Evolutionary conservation across 768 basidiomycete genomes (phyloP).

Genomic region (Mycena floridula): DNA sequence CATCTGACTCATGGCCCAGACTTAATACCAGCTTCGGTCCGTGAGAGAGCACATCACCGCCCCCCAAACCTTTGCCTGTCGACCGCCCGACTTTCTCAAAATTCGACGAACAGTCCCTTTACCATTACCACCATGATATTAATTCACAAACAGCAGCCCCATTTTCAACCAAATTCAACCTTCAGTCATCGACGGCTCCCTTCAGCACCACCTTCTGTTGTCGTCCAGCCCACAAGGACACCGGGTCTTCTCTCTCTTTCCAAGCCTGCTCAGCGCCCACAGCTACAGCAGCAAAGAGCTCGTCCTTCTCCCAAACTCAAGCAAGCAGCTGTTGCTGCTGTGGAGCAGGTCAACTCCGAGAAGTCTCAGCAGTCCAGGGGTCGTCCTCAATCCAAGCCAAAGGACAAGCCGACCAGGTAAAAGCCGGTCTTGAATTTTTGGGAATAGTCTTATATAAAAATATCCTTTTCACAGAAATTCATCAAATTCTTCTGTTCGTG

Average conservation of each 20-base stretch:
- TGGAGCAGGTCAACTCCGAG: constrained; percentile 19
- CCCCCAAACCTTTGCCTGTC: no score
- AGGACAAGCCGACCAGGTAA: constrained; percentile 42
- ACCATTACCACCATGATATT: constrained; percentile 45
- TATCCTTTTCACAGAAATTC: constrained; percentile 29
- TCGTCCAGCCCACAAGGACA: constrained; percentile 66
- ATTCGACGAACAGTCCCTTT: no score
- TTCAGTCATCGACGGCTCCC: constrained; percentile 56
- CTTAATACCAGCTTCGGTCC: no score
- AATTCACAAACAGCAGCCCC: constrained; percentile 39
- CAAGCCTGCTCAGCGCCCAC: constrained; percentile 40
- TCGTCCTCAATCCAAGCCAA: constrained; percentile 27
- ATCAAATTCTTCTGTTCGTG: constrained; percentile 35
- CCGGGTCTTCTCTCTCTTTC: constrained; percentile 70
- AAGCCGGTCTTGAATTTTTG: neutral
- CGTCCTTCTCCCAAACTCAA: constrained; percentile 29
- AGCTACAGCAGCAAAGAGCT: constrained; percentile 28
- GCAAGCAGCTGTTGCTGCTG: constrained; percentile 21
- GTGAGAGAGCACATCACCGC: no score
- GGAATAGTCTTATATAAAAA: constrained; percentile 9
- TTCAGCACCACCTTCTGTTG: constrained; percentile 61
- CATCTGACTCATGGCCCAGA: no score
- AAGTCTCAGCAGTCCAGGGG: constrained; percentile 29
- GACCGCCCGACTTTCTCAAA: no score
- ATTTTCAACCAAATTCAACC: constrained; percentile 21